These are phyloP conservation scores for Cryptococcus sp. DNA, from an alignment of 1,284 basidiomycete species.

Conservation along the genomic window DNA sequence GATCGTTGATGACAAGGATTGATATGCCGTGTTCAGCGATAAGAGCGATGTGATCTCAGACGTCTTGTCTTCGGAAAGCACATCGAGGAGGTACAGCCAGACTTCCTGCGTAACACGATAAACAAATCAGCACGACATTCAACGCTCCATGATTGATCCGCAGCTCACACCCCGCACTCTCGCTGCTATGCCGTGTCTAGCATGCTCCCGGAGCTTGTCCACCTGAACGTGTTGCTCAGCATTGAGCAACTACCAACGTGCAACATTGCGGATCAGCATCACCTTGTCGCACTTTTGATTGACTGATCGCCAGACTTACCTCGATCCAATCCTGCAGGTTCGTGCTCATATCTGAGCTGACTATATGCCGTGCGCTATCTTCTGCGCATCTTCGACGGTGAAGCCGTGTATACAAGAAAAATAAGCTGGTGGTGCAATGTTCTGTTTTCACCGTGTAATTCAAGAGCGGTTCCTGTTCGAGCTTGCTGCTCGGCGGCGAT, in stretches of 20 bases:
- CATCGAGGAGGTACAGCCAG: conserved; percentile 52
- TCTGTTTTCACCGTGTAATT: too few relatives aligned
- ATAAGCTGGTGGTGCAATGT: too few relatives aligned
- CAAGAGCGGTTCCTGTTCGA: too few relatives aligned
- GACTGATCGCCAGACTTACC: conserved; percentile 15
- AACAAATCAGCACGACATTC: conserved; percentile 1
- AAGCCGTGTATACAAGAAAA: too few relatives aligned
- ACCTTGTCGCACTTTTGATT: too few relatives aligned
- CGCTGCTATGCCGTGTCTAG: conserved; percentile 47
- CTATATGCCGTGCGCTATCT: not conserved
- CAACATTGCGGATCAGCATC: not conserved
- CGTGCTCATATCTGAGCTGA: conserved; percentile 33
- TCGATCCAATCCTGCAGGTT: conserved; percentile 45
- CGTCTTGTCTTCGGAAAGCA: conserved; percentile 48
- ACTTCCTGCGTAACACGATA: conserved; percentile 37
- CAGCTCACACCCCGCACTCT: conserved; percentile 45
- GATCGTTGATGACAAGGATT: conserved; percentile 29
- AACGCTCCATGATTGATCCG: not conserved
- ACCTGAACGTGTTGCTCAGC: conserved; percentile 51
- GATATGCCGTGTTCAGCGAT: conserved; percentile 35
- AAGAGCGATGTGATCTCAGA: conserved; percentile 46
- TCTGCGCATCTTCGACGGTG: not conserved
- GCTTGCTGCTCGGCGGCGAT: too few relatives aligned
- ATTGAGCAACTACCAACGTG: conserved; percentile 43
- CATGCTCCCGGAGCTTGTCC: conserved; percentile 46